Percentiles rank a stretch among this genome's conserved stretches.
phyloP scores from a whole-genome alignment of 306 rosid genomes.

The Cicer judaicum region DNA sequence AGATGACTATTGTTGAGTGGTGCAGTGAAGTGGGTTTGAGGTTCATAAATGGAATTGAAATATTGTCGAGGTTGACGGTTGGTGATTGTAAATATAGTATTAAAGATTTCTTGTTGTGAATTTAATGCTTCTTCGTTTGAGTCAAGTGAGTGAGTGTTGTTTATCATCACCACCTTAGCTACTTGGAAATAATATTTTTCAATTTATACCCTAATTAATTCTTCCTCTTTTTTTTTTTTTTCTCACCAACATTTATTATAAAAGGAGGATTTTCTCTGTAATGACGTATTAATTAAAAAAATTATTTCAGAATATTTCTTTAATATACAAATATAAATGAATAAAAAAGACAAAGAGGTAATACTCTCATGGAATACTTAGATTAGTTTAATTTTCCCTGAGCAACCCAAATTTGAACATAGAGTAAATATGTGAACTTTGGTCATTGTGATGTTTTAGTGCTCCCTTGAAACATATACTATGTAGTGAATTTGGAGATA shows the following conservation, averaged over 20 bases:
- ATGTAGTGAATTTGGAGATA: no score
- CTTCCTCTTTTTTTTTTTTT: no score
- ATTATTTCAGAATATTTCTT: no score
- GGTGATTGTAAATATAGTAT: slow-evolving; percentile 56
- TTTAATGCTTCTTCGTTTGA: slow-evolving; percentile 67
- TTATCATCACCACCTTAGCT: slow-evolving; percentile 31
- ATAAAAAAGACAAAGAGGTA: no score
- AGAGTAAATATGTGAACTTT: not conserved
- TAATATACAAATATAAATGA: no score
- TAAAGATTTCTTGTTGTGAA: slow-evolving; percentile 62
- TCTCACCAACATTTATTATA: no score
- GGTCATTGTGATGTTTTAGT: slow-evolving; percentile 2
- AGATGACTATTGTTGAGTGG: slow-evolving; percentile 3
- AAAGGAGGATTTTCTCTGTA: no score
- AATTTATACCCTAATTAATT: slow-evolving; percentile 6
- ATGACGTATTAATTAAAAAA: no score
- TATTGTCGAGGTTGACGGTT: slow-evolving; percentile 45
- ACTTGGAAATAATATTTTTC: slow-evolving; percentile 15
- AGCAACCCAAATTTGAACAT: not conserved
- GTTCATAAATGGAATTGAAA: slow-evolving; percentile 59
- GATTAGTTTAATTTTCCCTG: not conserved
- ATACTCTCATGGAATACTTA: not conserved
- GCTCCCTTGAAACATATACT: not conserved
- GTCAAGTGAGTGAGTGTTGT: slow-evolving; percentile 38
- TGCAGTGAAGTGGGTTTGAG: slow-evolving; percentile 37